A percentile compares a stretch with the other conserved stretches of the same genome.
Conservation (phyloP, 148 eudicot genomes). For the Camellia lanceoleosa region DNA sequence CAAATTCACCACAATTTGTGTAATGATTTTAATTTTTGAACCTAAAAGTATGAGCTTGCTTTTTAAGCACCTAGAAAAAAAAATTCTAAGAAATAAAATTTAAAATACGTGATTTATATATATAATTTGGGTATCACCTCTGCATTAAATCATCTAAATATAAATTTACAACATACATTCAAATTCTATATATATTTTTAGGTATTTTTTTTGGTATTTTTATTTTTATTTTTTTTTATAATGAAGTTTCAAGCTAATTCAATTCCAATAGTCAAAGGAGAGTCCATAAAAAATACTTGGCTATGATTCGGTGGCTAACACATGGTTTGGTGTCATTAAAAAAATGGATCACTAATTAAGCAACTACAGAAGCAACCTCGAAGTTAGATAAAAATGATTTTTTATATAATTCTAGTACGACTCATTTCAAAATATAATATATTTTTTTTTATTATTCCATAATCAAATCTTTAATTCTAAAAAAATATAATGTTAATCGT, state of each 20-base stretch:
- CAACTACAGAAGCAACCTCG: conserved; percentile 18
- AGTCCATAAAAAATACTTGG: no score
- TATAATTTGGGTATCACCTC: neutral
- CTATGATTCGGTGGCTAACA: neutral
- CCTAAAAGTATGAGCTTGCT: no score
- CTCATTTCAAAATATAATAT: neutral
- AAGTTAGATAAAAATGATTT: neutral
- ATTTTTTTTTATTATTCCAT: neutral
- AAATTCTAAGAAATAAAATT: no score
- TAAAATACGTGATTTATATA: no score
- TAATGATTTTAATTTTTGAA: no score
- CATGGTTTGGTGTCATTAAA: conserved; percentile 4
- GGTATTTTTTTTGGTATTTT: no score
- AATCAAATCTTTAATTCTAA: neutral
- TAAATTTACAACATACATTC: no score
- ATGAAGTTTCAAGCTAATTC: neutral
- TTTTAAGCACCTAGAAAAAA: no score
- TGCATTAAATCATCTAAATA: no score
- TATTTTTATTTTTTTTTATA: no score
- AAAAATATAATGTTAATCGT: neutral
- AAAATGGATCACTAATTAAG: neutral
- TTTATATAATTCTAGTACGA: neutral
- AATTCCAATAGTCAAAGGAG: neutral
- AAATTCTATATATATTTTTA: no score
- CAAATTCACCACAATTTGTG: no score